Base-by-base conservation (phyloP, 2,329 filamentous ascomycete genomes). In the Fusarium heterosporum region DNA sequence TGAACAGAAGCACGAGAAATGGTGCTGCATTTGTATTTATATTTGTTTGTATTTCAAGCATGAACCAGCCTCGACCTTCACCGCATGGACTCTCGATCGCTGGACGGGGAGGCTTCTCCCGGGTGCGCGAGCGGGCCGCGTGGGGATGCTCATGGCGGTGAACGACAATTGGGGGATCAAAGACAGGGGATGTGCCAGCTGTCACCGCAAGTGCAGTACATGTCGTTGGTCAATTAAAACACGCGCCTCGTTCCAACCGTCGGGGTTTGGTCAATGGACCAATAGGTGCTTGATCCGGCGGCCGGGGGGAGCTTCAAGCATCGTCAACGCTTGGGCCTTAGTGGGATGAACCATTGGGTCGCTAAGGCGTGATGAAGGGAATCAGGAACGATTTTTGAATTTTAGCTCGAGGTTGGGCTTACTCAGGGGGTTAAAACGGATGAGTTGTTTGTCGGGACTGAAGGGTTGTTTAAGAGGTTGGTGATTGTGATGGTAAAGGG, bases 91-190 rank as follows among this genome's bases (percentile, higher is more conserved):
- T 60, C 52, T 62, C 46, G 45, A 65, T 38, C 45, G 53, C 67
- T 56, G 53, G 55, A 63, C 54, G 51, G 57, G 57, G 58, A 61
- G 61, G 40, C 30, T 28, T 58, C 47, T 66, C 60, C 66, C 63
- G 41, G 67, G 59, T 61, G 60, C 68, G 67, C 42, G 53, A 56
- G 69, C 71, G 71, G 71, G 71, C 71, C 71, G 67, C 66, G 68
- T 73, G 69, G 69, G 55, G 71, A 58, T 66, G 42, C 54, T 61
- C 70, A 69, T 72, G 71, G 71, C 71, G 71, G 71, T 73, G 71
- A 67, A 67, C 63, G 56, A 62, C 59, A 61, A 50, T 55, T 71
- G 32, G 50, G 29, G 52, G 49, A 47, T 55, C 45, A 42, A 55
- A 55, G 69, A 70, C 71, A 66, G 56, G 60, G 62, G 62, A 47